These are phyloP conservation scores for Bullera alba DNA, from an alignment of 768 basidiomycete species.

Conservation along the genomic window DNA sequence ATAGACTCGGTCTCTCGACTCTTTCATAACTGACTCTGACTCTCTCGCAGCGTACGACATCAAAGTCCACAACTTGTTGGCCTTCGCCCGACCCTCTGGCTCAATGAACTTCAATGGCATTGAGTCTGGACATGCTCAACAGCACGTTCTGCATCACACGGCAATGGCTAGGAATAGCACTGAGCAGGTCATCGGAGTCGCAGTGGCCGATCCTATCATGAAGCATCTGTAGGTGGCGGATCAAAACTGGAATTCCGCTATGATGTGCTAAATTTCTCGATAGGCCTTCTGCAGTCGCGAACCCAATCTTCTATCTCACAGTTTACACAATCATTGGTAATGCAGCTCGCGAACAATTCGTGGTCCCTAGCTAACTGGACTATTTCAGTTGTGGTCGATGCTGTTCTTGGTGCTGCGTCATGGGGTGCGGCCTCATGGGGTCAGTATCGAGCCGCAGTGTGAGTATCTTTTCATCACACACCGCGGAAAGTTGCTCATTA, in stretches of 20 bases:
- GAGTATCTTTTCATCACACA: not conserved
- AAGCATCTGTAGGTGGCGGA: not conserved
- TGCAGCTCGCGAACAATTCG: not conserved
- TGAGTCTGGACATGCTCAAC: slow-evolving; percentile 16
- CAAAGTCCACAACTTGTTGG: not conserved
- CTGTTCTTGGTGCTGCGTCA: slow-evolving; percentile 18
- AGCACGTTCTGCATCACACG: slow-evolving; percentile 21
- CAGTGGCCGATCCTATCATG: not conserved
- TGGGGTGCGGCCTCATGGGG: slow-evolving; percentile 27
- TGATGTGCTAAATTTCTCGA: not conserved
- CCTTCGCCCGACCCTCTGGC: slow-evolving; percentile 9
- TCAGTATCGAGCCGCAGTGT: slow-evolving; percentile 31
- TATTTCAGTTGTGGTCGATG: slow-evolving; percentile 18
- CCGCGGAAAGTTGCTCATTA: slow-evolving; percentile 2
- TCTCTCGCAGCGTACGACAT: slow-evolving; percentile 20
- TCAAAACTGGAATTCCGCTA: not conserved
- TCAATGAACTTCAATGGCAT: no score
- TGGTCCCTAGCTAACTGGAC: not conserved
- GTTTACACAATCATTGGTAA: slow-evolving; percentile 31
- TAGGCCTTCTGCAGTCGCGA: slow-evolving; percentile 25
- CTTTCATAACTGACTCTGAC: no score
- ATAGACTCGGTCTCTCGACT: not conserved
- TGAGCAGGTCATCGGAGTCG: no score
- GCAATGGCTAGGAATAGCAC: not conserved
- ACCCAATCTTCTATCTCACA: slow-evolving; percentile 34